phyloP scores from a whole-genome alignment of 2,329 filamentous ascomycete genomes.

The Epichloe gansuensis region DNA sequence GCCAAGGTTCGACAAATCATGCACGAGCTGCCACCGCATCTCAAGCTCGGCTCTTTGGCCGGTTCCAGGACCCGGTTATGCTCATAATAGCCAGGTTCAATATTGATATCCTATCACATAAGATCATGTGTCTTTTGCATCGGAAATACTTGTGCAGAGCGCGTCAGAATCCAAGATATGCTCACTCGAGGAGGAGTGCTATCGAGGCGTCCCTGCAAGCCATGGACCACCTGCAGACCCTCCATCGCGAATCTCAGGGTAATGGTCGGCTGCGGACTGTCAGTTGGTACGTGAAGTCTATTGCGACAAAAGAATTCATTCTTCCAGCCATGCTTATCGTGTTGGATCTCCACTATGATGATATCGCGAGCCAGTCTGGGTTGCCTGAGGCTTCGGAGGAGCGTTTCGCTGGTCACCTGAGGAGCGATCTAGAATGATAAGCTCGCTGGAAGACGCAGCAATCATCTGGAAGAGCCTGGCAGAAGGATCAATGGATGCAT shows the following conservation, averaged over 20 bases:
- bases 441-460: conserved; percentile 57
- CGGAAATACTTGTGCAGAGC: conserved; percentile 74
- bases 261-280: conserved; percentile 60
- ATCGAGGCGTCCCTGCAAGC: conserved; percentile 80
- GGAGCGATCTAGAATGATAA: conserved; percentile 63
- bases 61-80: conserved; percentile 71
- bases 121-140: conserved; percentile 80
- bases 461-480: conserved; percentile 71
- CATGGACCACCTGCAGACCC: conserved; percentile 61
- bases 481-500: conserved; percentile 76
- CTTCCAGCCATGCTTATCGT: conserved; percentile 76
- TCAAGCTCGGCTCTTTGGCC: conserved; percentile 64
- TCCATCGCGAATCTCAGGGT: conserved; percentile 63
- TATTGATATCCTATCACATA: conserved; percentile 75
- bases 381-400: conserved; percentile 28
- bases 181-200: conserved; percentile 70
- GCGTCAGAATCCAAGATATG: conserved; percentile 66
- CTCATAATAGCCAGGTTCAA: conserved; percentile 78
- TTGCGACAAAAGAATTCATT: conserved; percentile 75
- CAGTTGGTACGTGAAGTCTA: conserved; percentile 67
- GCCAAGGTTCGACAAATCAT: conserved; percentile 47
- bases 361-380: conserved; percentile 31
- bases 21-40: conserved; percentile 63
- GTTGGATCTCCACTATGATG: conserved; percentile 67
- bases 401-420: conserved; percentile 43